These are phyloP conservation scores for Sugiyamaella lignohabitans DNA, from an alignment of 805 yeast genomes.

Conservation along the genomic window DNA sequence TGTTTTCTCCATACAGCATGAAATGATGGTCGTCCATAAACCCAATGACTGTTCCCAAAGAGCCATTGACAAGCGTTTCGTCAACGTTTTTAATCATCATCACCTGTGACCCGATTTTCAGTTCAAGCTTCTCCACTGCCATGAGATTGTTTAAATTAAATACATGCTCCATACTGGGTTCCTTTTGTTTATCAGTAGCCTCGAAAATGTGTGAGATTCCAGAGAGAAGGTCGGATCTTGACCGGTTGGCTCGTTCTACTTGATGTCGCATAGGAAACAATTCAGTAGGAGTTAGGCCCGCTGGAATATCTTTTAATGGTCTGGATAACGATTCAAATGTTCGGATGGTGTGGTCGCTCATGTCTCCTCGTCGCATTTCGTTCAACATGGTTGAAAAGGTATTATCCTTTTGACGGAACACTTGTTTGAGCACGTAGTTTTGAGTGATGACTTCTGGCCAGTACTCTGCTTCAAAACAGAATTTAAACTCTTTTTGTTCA, in stretches of 20 bases:
- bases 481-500: constrained; percentile 34
- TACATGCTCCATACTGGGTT: constrained; percentile 22
- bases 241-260: constrained; percentile 68
- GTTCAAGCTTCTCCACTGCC: constrained; percentile 56
- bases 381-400: constrained; percentile 74
- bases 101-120: constrained; percentile 88
- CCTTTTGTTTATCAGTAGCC: constrained; percentile 40
- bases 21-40: constrained; percentile 37
- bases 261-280: constrained; percentile 79
- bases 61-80: constrained; percentile 78
- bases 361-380: constrained; percentile 66
- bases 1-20: constrained; percentile 9
- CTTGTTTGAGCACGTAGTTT: constrained; percentile 67
- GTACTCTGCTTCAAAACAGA: constrained; percentile 66
- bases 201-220: constrained; percentile 42
- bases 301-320: constrained; percentile 43
- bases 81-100: constrained; percentile 85
- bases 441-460: constrained; percentile 62
- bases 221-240: constrained; percentile 43
- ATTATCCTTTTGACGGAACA: constrained; percentile 79
- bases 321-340: constrained; percentile 54
- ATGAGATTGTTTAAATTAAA: constrained; percentile 52
- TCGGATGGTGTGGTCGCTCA: constrained; percentile 42
- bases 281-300: constrained; percentile 85
- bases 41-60: constrained; percentile 69